Evolutionary conservation across 768 basidiomycete species (phyloP).

Genomic region (Leccinum boreale): DNA sequence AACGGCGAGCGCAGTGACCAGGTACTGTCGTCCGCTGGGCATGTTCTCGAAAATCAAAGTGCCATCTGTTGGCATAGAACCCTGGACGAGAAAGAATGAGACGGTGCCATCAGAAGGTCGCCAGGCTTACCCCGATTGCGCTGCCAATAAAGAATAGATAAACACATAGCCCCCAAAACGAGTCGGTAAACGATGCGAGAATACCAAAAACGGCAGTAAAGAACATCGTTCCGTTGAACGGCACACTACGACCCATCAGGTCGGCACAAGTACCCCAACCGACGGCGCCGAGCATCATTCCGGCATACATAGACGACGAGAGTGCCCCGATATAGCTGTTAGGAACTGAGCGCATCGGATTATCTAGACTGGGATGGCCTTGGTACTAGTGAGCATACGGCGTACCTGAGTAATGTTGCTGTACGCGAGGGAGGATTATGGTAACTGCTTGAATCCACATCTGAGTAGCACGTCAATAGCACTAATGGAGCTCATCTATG

Average conservation of each 20-base stretch:
- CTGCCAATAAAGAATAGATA: constrained; percentile 86
- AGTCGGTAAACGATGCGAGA: constrained; percentile 67
- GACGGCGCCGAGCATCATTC: constrained; percentile 96
- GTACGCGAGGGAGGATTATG: constrained; percentile 92
- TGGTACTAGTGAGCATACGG: constrained; percentile 1
- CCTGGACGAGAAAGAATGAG: constrained; percentile 39
- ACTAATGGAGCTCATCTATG: neutral
- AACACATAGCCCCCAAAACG: constrained; percentile 67
- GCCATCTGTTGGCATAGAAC: constrained; percentile 96
- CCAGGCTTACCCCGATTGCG: constrained; percentile 76
- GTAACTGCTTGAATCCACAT: constrained; percentile 94
- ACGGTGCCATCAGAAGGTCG: neutral
- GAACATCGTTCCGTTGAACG: constrained; percentile 91
- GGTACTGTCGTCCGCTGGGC: constrained; percentile 87
- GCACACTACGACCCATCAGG: constrained; percentile 79
- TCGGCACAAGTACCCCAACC: constrained; percentile 96
- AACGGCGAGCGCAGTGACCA: constrained; percentile 86
- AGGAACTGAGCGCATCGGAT: constrained; percentile 45
- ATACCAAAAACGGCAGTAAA: constrained; percentile 89
- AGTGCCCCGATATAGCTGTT: constrained; percentile 76
- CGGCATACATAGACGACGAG: constrained; percentile 86
- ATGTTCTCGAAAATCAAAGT: constrained; percentile 91
- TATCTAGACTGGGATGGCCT: neutral
- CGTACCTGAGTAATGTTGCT: constrained; percentile 78
- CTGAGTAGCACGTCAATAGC: constrained; percentile 42